Evolutionary conservation across 2,329 filamentous ascomycete genomes (phyloP).

Genomic region (Calycina marina): DNA sequence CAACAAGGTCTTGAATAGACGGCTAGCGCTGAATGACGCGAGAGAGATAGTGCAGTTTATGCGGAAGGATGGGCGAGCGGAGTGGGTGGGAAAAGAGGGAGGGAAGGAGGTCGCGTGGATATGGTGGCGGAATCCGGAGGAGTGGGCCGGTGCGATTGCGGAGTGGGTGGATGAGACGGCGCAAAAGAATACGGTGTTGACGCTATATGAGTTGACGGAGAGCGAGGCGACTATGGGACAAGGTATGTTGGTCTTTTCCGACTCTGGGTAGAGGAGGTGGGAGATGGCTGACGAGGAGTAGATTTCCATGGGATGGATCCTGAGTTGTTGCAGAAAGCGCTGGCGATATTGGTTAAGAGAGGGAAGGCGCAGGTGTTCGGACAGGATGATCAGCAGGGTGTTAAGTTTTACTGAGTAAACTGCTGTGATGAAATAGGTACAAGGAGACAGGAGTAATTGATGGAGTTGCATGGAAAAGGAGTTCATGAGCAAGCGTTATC

Average conservation of each 20-base stretch:
- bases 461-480: neutral
- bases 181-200: conserved; percentile 79
- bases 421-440: neutral
- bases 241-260: conserved; percentile 30
- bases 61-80: conserved; percentile 42
- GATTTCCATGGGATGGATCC: conserved; percentile 83
- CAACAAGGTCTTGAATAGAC: conserved; percentile 38
- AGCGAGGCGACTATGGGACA: conserved; percentile 65
- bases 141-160: conserved; percentile 73
- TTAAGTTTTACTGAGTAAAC: conserved; percentile 72
- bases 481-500: neutral
- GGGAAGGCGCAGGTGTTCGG: conserved; percentile 93
- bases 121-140: conserved; percentile 75
- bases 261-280: neutral
- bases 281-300: conserved; percentile 19
- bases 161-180: conserved; percentile 74
- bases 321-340: conserved; percentile 63
- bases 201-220: conserved; percentile 79
- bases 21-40: conserved; percentile 35
- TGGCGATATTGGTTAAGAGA: conserved; percentile 71
- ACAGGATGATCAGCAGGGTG: conserved; percentile 71
- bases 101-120: conserved; percentile 51
- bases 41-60: conserved; percentile 45
- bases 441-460: neutral
- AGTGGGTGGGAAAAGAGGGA: conserved; percentile 41